These are phyloP conservation scores for Arabis hirsuta DNA, from an alignment of 345 rosid species.

Conservation along the genomic window DNA sequence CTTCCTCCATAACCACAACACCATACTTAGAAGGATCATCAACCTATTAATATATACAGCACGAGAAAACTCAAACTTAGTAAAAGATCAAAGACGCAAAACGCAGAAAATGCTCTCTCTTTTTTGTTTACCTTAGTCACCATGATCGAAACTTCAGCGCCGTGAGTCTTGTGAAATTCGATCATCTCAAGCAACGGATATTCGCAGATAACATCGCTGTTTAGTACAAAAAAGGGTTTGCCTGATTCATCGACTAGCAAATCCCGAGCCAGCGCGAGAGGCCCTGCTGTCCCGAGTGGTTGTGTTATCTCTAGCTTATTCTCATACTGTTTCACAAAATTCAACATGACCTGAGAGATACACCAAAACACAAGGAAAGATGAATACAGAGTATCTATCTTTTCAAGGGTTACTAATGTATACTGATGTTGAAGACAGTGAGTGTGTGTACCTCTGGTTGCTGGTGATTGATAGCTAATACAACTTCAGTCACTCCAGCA, in stretches of 20 bases:
- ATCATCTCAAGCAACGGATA: conserved; percentile 56
- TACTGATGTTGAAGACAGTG: conserved; percentile 42
- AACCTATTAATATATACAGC: conserved; percentile 37
- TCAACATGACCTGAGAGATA: conserved; percentile 54
- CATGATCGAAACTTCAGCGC: conserved; percentile 41
- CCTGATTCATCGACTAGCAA: conserved; percentile 65
- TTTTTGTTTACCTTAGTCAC: conserved; percentile 53
- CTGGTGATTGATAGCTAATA: conserved; percentile 86
- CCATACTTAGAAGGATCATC: conserved; percentile 95
- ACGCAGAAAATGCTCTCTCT: no score
- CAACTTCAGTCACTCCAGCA: conserved; percentile 84
- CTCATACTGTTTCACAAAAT: conserved; percentile 86
- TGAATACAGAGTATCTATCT: no score
- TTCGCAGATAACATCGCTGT: conserved; percentile 60
- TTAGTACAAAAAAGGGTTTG: conserved; percentile 69
- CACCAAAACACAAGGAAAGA: not conserved
- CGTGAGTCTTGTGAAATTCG: not conserved
- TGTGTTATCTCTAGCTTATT: conserved; percentile 83
- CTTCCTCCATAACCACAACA: conserved; percentile 84
- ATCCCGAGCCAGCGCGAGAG: conserved; percentile 89
- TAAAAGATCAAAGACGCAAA: no score
- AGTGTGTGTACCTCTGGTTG: conserved; percentile 73
- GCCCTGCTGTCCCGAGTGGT: conserved; percentile 96
- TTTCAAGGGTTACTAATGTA: no score
- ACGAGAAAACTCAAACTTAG: no score